Base-by-base conservation (phyloP, 192 early-diverging fungal species). In the Coemansia interrupta region DNA sequence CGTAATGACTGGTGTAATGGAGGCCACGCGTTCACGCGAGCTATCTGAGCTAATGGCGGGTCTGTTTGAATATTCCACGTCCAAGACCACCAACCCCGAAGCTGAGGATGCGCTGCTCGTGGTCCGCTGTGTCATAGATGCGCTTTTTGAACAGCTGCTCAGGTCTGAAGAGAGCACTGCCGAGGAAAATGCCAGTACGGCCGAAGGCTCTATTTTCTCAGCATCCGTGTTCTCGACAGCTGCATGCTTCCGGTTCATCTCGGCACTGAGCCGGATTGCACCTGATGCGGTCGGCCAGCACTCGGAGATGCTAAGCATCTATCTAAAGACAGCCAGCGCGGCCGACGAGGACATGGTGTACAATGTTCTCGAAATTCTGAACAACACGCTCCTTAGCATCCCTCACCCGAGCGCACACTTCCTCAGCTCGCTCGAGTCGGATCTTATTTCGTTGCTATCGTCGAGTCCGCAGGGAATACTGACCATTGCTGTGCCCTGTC, bases 101-200 rank as follows among this genome's bases (percentile, higher is more conserved):
- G 70, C 61, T 5, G 83, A 83, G 9, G 60, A 66, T 11, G 73
- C 87, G 15, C 38, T 83, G 51, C 68, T 73, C 32, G 80, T 90
- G 14, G 82, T 84, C 19, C 79, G 81, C 24, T 83, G 80, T 54
- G 76, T 91, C 30, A 86, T 92, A 10, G 89, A 93, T 54, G 85
- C 87, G 38, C 72, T 92, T 0, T 80, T 90, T 66, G 91, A 93
- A 26, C 80, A 81, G 44, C 68, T 92, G 30, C 69, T 92, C 38
- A 67, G 64, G 13, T 71, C 86, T 1, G 88, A 93, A 24, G 89
- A 91, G 53, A 54, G 63, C 4, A 57, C 55, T 22, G 26, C 17
- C 23, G 50, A 20, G 5, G 32, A 1, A 0, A 36, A 10, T 36
- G 1, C 32, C 32, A 11, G 10, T 18, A 32, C 24, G 3, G 32